phyloP scores from a whole-genome alignment of 2,329 filamentous ascomycete species.

The Phoma herbarum region DNA sequence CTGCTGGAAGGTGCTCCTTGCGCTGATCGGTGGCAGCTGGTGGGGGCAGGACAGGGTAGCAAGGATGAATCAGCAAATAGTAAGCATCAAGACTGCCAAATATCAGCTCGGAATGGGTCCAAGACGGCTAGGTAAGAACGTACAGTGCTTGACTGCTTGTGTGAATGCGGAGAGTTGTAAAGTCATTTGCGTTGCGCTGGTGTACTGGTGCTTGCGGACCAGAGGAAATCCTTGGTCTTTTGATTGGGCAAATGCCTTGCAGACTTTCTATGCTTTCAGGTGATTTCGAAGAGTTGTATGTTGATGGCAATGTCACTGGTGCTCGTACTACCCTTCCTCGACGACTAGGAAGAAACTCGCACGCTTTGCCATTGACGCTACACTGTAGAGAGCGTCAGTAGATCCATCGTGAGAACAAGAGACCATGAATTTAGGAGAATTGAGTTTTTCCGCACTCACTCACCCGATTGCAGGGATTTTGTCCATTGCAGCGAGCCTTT shows the following conservation, averaged over 20 bases:
- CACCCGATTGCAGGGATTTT: slow-evolving; percentile 16
- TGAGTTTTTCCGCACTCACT: background rate
- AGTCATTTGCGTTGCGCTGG: background rate
- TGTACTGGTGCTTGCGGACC: background rate
- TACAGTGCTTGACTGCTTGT: slow-evolving; percentile 3
- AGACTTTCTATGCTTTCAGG: slow-evolving; percentile 2
- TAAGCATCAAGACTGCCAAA: slow-evolving; percentile 10
- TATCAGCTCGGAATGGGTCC: background rate
- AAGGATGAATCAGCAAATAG: slow-evolving; percentile 15
- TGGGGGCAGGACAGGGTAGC: slow-evolving; percentile 13
- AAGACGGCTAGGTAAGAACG: background rate
- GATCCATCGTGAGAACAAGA: too few relatives aligned
- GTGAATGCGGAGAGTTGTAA: background rate
- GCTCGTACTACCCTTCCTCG: slow-evolving; percentile 12
- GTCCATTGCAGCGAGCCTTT: slow-evolving; percentile 18
- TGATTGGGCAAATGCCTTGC: background rate
- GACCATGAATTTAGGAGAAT: background rate
- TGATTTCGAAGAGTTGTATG: slow-evolving; percentile 1
- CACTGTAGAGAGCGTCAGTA: slow-evolving; percentile 2
- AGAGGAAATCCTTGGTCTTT: background rate
- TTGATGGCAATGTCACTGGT: slow-evolving; percentile 9
- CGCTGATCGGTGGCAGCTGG: background rate
- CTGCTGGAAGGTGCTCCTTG: background rate
- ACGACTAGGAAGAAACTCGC: slow-evolving; percentile 14
- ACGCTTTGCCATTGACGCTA: slow-evolving; percentile 2